phyloP scores from a whole-genome alignment of 1,284 basidiomycete genomes.

The Anthracocystis walkeri region DNA sequence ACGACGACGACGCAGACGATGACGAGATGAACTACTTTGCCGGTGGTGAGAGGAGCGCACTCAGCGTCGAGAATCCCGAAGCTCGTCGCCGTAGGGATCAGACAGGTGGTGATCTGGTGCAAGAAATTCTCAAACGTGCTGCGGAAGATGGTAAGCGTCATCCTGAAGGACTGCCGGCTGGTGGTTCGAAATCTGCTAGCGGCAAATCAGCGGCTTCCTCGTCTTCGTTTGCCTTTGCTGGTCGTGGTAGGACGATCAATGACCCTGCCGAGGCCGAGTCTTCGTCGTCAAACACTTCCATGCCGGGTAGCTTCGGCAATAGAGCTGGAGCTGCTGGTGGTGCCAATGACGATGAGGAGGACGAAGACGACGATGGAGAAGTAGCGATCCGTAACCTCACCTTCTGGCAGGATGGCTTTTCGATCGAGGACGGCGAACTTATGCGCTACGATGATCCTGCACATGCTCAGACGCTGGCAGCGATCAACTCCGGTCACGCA shows the following conservation, averaged over 20 bases:
- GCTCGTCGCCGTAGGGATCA: conserved; percentile 72
- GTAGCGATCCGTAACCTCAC: conserved; percentile 81
- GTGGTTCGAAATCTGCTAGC: conserved; percentile 5
- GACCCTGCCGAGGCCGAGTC: conserved; percentile 30
- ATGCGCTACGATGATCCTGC: conserved; percentile 85
- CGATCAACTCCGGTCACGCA: conserved; percentile 85
- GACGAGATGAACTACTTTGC: conserved; percentile 67
- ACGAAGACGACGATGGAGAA: conserved; percentile 72
- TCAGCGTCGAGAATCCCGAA: conserved; percentile 87
- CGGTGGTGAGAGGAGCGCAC: conserved; percentile 76
- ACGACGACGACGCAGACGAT: conserved; percentile 53
- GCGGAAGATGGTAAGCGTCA: conserved; percentile 74
- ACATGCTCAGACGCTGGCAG: conserved; percentile 79
- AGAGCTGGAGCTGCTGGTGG: conserved; percentile 7
- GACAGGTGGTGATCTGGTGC: conserved; percentile 79
- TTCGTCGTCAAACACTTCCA: conserved; percentile 23
- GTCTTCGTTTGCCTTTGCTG: conserved; percentile 43
- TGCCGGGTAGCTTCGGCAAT: conserved; percentile 36
- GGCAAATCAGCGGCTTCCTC: conserved; percentile 10
- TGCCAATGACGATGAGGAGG: conserved; percentile 61
- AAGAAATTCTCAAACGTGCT: conserved; percentile 82
- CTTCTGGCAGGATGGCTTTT: conserved; percentile 95
- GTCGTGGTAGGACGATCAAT: conserved; percentile 53
- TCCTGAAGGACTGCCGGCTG: conserved; percentile 23
- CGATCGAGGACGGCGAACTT: conserved; percentile 88